Percentiles rank a stretch among this genome's conserved stretches.
Evolutionary conservation across 108 stramenopile genomes (phyloP).

Genomic region (Skeletonema menzelii): DNA sequence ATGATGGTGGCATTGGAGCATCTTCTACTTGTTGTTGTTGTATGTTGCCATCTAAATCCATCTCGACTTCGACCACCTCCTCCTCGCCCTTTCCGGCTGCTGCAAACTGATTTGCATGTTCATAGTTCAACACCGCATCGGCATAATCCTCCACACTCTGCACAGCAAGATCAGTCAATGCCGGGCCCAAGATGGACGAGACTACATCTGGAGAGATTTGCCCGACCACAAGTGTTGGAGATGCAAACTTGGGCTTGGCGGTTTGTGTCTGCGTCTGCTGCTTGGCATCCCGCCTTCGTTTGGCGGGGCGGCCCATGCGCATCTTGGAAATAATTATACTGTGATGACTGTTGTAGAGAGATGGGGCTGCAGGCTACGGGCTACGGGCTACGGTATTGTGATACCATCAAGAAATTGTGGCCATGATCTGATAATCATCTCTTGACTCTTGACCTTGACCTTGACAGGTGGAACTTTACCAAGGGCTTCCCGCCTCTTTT

Average conservation of each 20-base stretch:
- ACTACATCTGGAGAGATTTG: slow-evolving; percentile 74
- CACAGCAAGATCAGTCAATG: slow-evolving; percentile 48
- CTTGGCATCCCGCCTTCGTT: slow-evolving; percentile 2
- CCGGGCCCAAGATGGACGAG: slow-evolving; percentile 53
- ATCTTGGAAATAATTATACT: slow-evolving; percentile 37
- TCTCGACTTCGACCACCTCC: slow-evolving; percentile 1
- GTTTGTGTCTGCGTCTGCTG: neutral
- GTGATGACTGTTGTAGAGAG: neutral
- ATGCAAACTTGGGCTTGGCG: slow-evolving; percentile 40
- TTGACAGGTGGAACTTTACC: too few species aligned
- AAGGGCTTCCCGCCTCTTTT: too few species aligned
- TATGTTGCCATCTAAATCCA: slow-evolving; percentile 27
- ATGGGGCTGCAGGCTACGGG: neutral
- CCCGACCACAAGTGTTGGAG: slow-evolving; percentile 58
- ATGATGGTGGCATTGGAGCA: slow-evolving; percentile 12
- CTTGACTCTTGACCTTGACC: too few species aligned
- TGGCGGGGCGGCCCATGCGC: slow-evolving; percentile 45
- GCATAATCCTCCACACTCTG: slow-evolving; percentile 59
- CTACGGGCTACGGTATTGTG: too few species aligned
- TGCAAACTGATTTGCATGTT: neutral
- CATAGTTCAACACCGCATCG: slow-evolving; percentile 39
- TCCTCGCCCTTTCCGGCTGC: slow-evolving; percentile 13
- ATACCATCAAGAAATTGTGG: too few species aligned
- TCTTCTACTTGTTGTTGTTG: slow-evolving; percentile 9
- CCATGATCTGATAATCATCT: too few species aligned